Base-by-base conservation (phyloP, 2,329 filamentous ascomycete genomes). In the Alternaria conjuncta region DNA sequence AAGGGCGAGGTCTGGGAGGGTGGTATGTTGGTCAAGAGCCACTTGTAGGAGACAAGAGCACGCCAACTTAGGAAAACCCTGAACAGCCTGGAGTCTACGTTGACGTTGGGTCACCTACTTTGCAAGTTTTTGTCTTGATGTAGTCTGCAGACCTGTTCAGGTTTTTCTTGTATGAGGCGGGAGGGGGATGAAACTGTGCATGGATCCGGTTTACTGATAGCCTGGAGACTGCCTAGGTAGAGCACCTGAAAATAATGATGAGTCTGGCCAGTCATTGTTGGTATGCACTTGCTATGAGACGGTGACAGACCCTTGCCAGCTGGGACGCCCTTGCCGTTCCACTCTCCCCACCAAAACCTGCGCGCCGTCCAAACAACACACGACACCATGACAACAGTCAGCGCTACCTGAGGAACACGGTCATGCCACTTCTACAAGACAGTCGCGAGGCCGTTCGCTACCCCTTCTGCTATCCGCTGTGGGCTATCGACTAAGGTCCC, bases 1-100 rank as follows among this genome's bases (percentile, higher is more conserved):
- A 89, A 90, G 49, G 93, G 93, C 20, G 88, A 90, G 70, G 86
- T 86, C 3, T 91, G 88, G 82, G 88, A 90, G 78, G 88, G 87
- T 45, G 88, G 87, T 10, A 86, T 88, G 81, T 82, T 85, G 55
- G 84, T 88, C 63, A 85, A 84, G 77, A 80, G 78, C 65, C 66
- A 79, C 57, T 70, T 81, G 36, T 68, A 60, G 44, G 45, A 49
- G 45, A 20, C 4, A 28, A 2, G 4, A 32, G 47, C 36, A 41
- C 36, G 15, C 15, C n/a, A 18, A 18, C 2, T 1, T n/a, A 18
- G 9, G n/a, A 41, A 18, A 41, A 41, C 2, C 3, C 8, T 10
- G 36, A 41, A 41, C 36, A n/a, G 2, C 0, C 32, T 36, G 32
- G 32, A 36, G 32, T 36, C 32, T n/a, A n/a, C 32, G 32, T 36